A percentile compares a stretch with the other conserved stretches of the same genome.
Conservation (phyloP, 495 filamentous ascomycete genomes). For the Podospora comata region DNA sequence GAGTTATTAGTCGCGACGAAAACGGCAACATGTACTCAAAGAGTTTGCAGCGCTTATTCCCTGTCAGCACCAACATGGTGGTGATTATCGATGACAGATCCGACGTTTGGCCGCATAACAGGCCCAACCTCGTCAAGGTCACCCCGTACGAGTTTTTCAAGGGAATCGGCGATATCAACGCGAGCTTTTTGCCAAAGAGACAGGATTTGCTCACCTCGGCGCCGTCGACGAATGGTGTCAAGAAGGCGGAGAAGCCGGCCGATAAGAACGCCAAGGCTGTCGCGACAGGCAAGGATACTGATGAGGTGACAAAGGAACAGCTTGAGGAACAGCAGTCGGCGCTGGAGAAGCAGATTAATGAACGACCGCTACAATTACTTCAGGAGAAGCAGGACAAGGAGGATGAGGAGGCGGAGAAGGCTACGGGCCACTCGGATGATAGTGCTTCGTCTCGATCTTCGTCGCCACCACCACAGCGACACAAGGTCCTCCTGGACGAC, state of each 20-base stretch:
- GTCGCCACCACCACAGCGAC: constrained; percentile 48
- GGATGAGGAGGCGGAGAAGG: constrained; percentile 61
- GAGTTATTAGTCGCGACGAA: constrained; percentile 93
- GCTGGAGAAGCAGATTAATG: constrained; percentile 82
- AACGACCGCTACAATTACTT: constrained; percentile 79
- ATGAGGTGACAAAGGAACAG: constrained; percentile 67
- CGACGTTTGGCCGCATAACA: constrained; percentile 96
- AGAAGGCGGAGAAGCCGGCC: constrained; percentile 22
- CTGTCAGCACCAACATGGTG: constrained; percentile 97
- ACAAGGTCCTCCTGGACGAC: constrained; percentile 81
- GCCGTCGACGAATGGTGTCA: constrained; percentile 20
- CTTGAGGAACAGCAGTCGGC: constrained; percentile 77
- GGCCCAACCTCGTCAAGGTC: constrained; percentile 91
- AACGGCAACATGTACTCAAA: constrained; percentile 90
- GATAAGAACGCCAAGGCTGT: constrained; percentile 45
- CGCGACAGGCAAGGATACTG: constrained; percentile 58
- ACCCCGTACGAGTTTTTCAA: constrained; percentile 95
- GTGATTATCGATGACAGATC: constrained; percentile 97
- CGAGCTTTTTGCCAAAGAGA: constrained; percentile 88
- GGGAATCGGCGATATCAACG: constrained; percentile 98
- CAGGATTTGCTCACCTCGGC: constrained; percentile 60
- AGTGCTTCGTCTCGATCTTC: constrained; percentile 32
- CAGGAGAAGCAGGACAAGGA: constrained; percentile 86
- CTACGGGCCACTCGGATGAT: constrained; percentile 40
- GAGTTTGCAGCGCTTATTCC: constrained; percentile 86